Percentiles rank a stretch among this genome's conserved stretches.
Evolutionary conservation across 2,329 filamentous ascomycete genomes (phyloP).

Genomic region (Fusarium bulbicola): DNA sequence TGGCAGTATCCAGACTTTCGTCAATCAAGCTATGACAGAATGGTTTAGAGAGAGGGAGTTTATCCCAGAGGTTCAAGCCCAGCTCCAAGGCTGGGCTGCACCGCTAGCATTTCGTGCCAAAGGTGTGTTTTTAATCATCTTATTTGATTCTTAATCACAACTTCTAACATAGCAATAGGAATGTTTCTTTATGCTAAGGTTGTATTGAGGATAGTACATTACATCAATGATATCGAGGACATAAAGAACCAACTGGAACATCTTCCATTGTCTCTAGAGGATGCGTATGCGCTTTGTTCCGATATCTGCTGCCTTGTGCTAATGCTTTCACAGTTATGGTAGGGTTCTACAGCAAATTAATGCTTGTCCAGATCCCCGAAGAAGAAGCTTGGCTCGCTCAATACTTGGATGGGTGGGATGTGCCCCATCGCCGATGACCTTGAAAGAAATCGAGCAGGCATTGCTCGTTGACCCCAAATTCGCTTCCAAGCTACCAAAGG

Average conservation of each 20-base stretch:
- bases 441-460: not conserved
- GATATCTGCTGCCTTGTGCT: too few relatives aligned
- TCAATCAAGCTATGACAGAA: rapidly evolving
- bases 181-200: not conserved
- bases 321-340: rapidly evolving
- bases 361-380: not conserved
- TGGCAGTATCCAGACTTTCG: rapidly evolving
- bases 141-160: too few relatives aligned
- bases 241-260: rapidly evolving
- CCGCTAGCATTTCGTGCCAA: rapidly evolving
- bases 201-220: rapidly evolving
- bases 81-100: not conserved
- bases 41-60: rapidly evolving
- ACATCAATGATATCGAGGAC: rapidly evolving
- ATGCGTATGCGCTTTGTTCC: not conserved
- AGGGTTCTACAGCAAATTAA: not conserved
- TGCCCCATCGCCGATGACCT: rapidly evolving
- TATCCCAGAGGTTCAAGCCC: rapidly evolving
- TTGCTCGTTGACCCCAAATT: rapidly evolving
- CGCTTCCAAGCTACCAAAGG: rapidly evolving
- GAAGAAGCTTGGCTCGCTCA: too few relatives aligned
- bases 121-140: not conserved
- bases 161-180: too few relatives aligned
- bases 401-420: not conserved
- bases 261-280: not conserved